These are phyloP conservation scores for Pseudocercospora musae DNA, from an alignment of 2,329 filamentous ascomycete species.

Conservation along the genomic window DNA sequence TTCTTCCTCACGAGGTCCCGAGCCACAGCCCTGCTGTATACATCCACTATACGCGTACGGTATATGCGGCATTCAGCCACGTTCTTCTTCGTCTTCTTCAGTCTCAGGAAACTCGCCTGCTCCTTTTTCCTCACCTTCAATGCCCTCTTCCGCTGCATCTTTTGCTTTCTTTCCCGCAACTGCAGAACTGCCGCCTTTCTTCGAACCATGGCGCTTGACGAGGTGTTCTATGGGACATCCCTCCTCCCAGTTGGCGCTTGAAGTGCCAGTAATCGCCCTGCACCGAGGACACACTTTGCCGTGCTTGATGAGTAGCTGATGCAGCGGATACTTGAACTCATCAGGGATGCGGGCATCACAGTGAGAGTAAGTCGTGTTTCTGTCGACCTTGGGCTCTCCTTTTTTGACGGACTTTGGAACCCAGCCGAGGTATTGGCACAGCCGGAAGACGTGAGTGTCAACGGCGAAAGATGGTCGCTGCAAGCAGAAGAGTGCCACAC, in stretches of 20 bases:
- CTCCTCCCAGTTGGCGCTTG: conserved; percentile 61
- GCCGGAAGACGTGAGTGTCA: conserved; percentile 64
- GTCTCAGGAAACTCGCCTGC: conserved; percentile 34
- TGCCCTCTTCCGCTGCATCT: conserved; percentile 72
- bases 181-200: conserved; percentile 43
- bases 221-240: conserved; percentile 64
- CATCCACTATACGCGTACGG: not conserved
- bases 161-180: conserved; percentile 45
- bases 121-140: conserved; percentile 72
- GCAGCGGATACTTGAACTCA: conserved; percentile 60
- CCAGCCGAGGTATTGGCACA: conserved; percentile 62
- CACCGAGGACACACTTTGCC: conserved; percentile 61
- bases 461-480: conserved; percentile 63
- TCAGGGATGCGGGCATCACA: conserved; percentile 61
- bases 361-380: conserved; percentile 57
- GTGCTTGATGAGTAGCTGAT: conserved; percentile 60
- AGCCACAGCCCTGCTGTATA: not conserved
- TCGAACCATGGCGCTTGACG: conserved; percentile 55
- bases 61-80: not conserved
- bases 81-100: conserved; percentile 21
- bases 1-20: not conserved
- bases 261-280: conserved; percentile 58
- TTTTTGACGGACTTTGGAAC: conserved; percentile 49
- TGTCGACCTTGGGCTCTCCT: conserved; percentile 44
- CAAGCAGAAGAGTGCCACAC: conserved; percentile 63